Conservation (phyloP, 352 stramenopile species). For the Phytophthora colocasiae region DNA sequence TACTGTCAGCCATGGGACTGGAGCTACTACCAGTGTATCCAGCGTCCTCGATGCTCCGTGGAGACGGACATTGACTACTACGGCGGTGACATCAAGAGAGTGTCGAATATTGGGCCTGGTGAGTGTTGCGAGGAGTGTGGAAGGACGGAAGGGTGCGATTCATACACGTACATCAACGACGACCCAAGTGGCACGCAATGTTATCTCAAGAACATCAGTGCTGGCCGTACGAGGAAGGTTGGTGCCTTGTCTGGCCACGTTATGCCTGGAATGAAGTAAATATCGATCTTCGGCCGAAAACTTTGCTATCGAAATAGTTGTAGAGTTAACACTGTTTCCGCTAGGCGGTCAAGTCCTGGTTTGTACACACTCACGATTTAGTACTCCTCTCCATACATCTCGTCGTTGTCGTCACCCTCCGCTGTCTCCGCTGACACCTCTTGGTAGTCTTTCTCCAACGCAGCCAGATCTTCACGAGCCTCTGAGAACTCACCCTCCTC, state of each 20-base stretch:
- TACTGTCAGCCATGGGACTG: slow-evolving; percentile 44
- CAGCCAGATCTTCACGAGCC: slow-evolving; percentile 6
- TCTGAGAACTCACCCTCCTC: slow-evolving; percentile 98
- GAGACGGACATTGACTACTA: slow-evolving; percentile 49
- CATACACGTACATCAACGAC: slow-evolving; percentile 56
- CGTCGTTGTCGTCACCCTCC: slow-evolving; percentile 4
- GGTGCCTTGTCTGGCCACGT: slow-evolving; percentile 37
- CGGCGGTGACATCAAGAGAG: slow-evolving; percentile 43
- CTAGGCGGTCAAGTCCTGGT: too few species aligned
- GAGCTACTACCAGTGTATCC: slow-evolving; percentile 43
- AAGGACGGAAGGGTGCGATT: slow-evolving; percentile 41
- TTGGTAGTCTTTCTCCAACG: background rate
- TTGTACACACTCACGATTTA: background rate
- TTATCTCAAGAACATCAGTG: slow-evolving; percentile 37
- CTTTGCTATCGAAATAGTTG: too few species aligned
- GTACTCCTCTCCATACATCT: slow-evolving; percentile 5
- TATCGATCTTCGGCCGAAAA: too few species aligned
- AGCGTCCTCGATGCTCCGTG: slow-evolving; percentile 33
- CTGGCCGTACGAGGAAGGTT: slow-evolving; percentile 20
- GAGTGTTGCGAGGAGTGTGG: slow-evolving; percentile 54
- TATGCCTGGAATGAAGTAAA: slow-evolving; percentile 16
- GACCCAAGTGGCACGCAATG: slow-evolving; percentile 27
- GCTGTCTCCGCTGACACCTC: slow-evolving; percentile 1
- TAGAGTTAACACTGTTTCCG: background rate
- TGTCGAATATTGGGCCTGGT: slow-evolving; percentile 29